Percentiles rank a stretch among this genome's conserved stretches.
These are phyloP conservation scores for Hyparrhenia diplandra DNA, from an alignment of 176 grass and related monocot species.

Conservation along the genomic window DNA sequence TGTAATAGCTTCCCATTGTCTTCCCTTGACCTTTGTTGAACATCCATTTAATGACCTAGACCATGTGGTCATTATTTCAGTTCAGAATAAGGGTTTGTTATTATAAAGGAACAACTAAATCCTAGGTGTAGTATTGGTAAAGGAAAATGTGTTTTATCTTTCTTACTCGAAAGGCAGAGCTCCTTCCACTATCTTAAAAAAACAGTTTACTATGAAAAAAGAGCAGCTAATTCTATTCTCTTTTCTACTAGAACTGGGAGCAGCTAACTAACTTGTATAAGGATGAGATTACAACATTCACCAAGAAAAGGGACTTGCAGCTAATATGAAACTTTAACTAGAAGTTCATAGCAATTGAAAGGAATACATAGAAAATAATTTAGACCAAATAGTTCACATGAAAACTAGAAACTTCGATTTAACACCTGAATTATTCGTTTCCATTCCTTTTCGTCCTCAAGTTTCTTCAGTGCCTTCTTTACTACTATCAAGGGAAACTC, in stretches of 20 bases:
- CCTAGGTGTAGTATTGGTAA: neutral
- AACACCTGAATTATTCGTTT: slow-evolving; percentile 94
- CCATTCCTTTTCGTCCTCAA: slow-evolving; percentile 93
- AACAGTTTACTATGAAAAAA: neutral
- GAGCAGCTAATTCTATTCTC: neutral
- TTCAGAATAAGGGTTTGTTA: neutral
- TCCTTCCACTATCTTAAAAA: neutral
- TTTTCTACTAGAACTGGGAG: neutral
- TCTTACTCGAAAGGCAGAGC: neutral
- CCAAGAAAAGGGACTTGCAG: neutral
- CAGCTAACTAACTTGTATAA: neutral
- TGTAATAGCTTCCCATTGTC: slow-evolving; percentile 91
- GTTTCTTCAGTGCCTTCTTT: slow-evolving; percentile 85
- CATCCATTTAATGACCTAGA: slow-evolving; percentile 98
- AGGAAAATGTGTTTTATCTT: neutral
- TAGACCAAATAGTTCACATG: neutral
- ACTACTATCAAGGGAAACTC: slow-evolving; percentile 96
- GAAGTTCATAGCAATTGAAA: neutral
- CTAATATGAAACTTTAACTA: neutral
- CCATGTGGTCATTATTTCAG: neutral
- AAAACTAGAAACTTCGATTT: neutral
- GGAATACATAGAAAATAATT: neutral
- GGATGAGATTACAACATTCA: neutral
- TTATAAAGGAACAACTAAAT: neutral
- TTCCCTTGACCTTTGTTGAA: slow-evolving; percentile 99